Conservation (phyloP, 495 filamentous ascomycete genomes). For the Aspergillus nanangensis region DNA sequence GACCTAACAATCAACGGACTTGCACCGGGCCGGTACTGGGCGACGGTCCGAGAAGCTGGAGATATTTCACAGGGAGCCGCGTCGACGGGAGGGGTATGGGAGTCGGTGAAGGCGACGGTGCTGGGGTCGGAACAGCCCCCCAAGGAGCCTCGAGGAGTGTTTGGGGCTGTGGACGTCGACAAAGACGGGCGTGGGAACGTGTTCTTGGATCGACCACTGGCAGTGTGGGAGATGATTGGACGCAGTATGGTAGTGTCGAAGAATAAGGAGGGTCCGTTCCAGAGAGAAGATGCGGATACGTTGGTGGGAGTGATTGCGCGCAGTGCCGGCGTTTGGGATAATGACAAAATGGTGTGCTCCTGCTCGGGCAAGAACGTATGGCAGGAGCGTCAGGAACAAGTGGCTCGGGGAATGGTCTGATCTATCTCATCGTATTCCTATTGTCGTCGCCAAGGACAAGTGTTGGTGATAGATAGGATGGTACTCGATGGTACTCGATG, state of each 20-base stretch:
- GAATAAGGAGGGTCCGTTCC: conserved; percentile 41
- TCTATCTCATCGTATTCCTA: background rate
- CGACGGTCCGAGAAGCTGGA: conserved; percentile 79
- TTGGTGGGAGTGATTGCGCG: conserved; percentile 89
- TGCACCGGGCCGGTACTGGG: conserved; percentile 73
- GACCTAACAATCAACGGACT: conserved; percentile 86
- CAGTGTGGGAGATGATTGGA: conserved; percentile 94
- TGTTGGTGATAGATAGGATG: background rate
- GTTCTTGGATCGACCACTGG: conserved; percentile 74
- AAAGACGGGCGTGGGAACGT: conserved; percentile 59
- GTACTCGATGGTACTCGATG: background rate
- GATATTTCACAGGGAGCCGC: conserved; percentile 80
- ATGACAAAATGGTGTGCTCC: conserved; percentile 93
- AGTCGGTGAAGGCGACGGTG: conserved; percentile 47
- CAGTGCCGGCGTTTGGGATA: conserved; percentile 96
- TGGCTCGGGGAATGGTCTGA: conserved; percentile 77
- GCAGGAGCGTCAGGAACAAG: conserved; percentile 92
- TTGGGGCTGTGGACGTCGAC: conserved; percentile 72
- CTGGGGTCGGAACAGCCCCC: conserved; percentile 30
- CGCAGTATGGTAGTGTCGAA: conserved; percentile 79
- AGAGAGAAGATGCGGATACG: conserved; percentile 72
- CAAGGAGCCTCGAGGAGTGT: conserved; percentile 55
- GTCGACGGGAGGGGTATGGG: conserved; percentile 84
- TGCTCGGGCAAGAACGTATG: conserved; percentile 97
- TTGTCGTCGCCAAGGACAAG: background rate